Evolutionary conservation across 2,329 filamentous ascomycete species (phyloP), one percentile per base, ranked within the genome.

Genomic region (Akanthomyces uredinophilus): DNA sequence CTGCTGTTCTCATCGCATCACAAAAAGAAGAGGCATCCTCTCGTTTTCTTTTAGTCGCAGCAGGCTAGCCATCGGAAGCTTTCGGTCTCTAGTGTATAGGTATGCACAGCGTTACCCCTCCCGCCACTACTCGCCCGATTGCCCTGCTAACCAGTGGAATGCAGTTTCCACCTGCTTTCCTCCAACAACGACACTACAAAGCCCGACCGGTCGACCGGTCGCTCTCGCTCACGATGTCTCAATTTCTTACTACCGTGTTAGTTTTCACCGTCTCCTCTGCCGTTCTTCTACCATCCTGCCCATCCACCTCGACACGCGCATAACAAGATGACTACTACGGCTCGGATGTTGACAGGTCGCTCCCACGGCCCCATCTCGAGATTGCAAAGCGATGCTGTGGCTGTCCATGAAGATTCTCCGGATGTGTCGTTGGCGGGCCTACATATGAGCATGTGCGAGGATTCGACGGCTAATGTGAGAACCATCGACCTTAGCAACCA

Each of bases 401-500:
- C 72, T 55, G 68, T 74, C 62, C 66, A 70, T 57, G 69, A 71
- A 59, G 69, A 74, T 58, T 57, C 66, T 27, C 37, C 66, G 39
- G 51, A 64, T 54, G 60, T 54, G 13, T 46, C 63, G 20, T 59
- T 64, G 16, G 50, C 51, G 5, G 51, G 49, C 24, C 51, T 35
- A 2, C 59, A 63, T n/a, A 47, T 61, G 56, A 44, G 57, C 39
- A 24, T 29, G 27, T 27, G 44, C 35, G 16, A 41, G n/a, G 60
- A 63, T 54, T 63, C 62, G 47, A 44, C 69, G 67, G 69, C 75
- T 77, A 68, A 75, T 67, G 63, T 62, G 63, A 64, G 67, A 29
- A 66, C 53, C 52, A 51, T 66, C 29, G 55, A 64, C 27, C 65
- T 72, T 72, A 95, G 91, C 69, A 95, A 95, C 79, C 88, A 92